These are phyloP conservation scores for Ophiocordyceps australis DNA, from an alignment of 2,329 filamentous ascomycete genomes.

Conservation along the genomic window DNA sequence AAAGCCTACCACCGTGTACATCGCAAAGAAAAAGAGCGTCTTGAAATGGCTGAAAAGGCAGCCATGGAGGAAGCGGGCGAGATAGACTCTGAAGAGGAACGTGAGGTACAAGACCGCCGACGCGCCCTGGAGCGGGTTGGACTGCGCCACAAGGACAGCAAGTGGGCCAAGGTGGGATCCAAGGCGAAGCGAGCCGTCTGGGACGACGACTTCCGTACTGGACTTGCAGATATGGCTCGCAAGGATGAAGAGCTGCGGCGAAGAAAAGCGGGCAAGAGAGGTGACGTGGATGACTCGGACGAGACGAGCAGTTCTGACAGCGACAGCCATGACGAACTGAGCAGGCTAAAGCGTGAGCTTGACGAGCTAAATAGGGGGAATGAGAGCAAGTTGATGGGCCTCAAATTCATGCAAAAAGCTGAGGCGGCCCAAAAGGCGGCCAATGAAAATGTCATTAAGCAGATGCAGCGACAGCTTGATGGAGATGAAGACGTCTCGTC, in stretches of 20 bases:
- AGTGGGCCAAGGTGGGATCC: constrained; percentile 77
- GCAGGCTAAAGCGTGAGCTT: constrained; percentile 24
- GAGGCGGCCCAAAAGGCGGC: constrained; percentile 60
- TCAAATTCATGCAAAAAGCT: constrained; percentile 91
- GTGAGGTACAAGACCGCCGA: constrained; percentile 48
- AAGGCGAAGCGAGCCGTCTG: constrained; percentile 64
- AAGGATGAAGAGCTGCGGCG: constrained; percentile 67
- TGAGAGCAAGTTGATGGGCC: constrained; percentile 52
- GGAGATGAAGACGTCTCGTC: constrained; percentile 33
- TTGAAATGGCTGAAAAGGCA: constrained; percentile 32
- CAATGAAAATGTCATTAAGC: constrained; percentile 60
- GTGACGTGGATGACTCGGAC: constrained; percentile 25
- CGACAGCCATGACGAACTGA: constrained; percentile 31
- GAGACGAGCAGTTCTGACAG: constrained; percentile 38
- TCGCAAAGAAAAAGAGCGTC: constrained; percentile 47
- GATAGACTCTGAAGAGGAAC: constrained; percentile 46
- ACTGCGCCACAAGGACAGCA: constrained; percentile 70
- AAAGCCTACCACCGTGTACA: constrained; percentile 89
- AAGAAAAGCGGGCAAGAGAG: constrained; percentile 55
- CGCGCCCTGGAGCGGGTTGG: constrained; percentile 75
- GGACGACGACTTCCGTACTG: constrained; percentile 72
- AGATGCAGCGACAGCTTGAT: constrained; percentile 55
- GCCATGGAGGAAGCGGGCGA: constrained; percentile 37
- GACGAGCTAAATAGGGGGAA: constrained; percentile 27
- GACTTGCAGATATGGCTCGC: constrained; percentile 63